phyloP scores from a whole-genome alignment of 371 early-diverging fungal genomes.

The Rhizopus sp. region DNA sequence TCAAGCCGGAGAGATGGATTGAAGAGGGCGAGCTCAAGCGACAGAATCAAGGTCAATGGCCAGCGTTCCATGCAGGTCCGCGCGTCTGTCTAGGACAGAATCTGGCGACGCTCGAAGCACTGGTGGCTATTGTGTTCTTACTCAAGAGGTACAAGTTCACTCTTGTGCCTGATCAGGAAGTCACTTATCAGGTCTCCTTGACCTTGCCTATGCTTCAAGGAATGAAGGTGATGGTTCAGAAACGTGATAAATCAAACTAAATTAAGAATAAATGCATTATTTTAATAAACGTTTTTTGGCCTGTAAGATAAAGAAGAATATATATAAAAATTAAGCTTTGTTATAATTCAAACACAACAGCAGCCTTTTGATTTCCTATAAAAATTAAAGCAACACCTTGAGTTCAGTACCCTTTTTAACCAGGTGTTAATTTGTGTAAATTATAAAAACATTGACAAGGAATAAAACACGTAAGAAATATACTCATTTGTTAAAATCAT shows the following conservation, averaged over 20 bases:
- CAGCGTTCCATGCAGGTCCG: constrained; percentile 71
- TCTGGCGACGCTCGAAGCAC: constrained; percentile 47
- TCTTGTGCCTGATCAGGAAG: constrained; percentile 37
- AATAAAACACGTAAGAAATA: too few species aligned
- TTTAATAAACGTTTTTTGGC: too few species aligned
- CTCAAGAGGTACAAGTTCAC: constrained; percentile 43
- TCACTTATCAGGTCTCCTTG: constrained; percentile 38
- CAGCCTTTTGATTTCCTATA: too few species aligned
- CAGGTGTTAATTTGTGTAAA: too few species aligned
- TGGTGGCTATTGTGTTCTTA: constrained; percentile 42
- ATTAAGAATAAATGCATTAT: too few species aligned
- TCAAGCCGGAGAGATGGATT: constrained; percentile 68
- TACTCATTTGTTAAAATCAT: too few species aligned
- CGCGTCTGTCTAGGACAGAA: constrained; percentile 66
- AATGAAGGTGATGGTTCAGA: constrained; percentile 37
- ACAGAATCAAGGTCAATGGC: constrained; percentile 50
- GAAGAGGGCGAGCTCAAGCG: constrained; percentile 38
- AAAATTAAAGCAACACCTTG: too few species aligned
- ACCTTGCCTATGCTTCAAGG: constrained; percentile 55
- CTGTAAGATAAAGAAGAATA: too few species aligned
- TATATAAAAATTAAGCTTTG: too few species aligned
- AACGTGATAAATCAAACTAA: constrained; percentile 12
- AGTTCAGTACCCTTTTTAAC: too few species aligned
- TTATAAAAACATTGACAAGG: too few species aligned
- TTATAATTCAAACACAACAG: too few species aligned